A percentile compares a stretch with the other conserved stretches of the same genome.
These are phyloP conservation scores for Cordyceps farinosa DNA, from an alignment of 2,329 filamentous ascomycete species.

Conservation along the genomic window DNA sequence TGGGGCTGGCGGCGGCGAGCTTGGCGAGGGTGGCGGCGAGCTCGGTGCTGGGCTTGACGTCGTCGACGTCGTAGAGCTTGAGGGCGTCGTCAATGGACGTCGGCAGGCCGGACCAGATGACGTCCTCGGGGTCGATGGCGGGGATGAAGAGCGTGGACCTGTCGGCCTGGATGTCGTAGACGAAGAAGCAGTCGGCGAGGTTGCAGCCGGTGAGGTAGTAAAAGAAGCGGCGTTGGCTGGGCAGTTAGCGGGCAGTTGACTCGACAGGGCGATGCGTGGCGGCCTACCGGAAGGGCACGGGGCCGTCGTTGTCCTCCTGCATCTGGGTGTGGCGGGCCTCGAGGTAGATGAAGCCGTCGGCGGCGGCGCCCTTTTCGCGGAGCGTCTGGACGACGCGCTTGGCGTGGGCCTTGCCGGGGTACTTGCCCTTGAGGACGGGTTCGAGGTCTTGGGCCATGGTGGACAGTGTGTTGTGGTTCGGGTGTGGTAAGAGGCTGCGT, in stretches of 20 bases:
- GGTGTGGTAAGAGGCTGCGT: neutral
- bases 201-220: conserved; percentile 88
- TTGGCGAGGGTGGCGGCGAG: conserved; percentile 69
- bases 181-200: conserved; percentile 73
- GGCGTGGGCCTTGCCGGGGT: conserved; percentile 84
- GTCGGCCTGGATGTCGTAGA: conserved; percentile 72
- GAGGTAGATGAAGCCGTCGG: conserved; percentile 74
- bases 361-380: conserved; percentile 59
- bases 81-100: conserved; percentile 72
- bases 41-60: conserved; percentile 67
- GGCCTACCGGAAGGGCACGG: conserved; percentile 70
- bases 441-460: conserved; percentile 45
- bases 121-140: conserved; percentile 77
- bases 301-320: conserved; percentile 85
- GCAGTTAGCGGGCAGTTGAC: neutral
- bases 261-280: neutral
- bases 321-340: conserved; percentile 79
- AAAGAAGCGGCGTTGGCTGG: conserved; percentile 83
- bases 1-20: conserved; percentile 37
- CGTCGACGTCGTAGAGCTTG: conserved; percentile 75
- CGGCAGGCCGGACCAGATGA: conserved; percentile 91
- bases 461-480: neutral
- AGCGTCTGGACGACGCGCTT: conserved; percentile 79
- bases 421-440: conserved; percentile 57
- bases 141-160: conserved; percentile 87